Evolutionary conservation across 305 asterid species (phyloP), one percentile per base, ranked within the genome.

Genomic region (Salvia sclarea): DNA sequence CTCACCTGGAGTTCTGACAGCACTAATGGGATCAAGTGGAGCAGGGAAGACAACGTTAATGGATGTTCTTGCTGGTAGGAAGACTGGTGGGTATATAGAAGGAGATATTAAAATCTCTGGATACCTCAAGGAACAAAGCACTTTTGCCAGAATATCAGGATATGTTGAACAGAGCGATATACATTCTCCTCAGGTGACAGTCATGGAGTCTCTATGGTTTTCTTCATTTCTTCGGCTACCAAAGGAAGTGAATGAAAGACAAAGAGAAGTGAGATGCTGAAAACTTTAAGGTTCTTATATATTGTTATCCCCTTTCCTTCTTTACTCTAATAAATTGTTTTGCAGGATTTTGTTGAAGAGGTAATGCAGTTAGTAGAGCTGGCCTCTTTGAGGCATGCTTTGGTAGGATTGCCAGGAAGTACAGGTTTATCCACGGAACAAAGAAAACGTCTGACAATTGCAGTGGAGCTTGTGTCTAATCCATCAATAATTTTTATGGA

Each of bases 21-120:
- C 98, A 21, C 71, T 92, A 64, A 89, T 92, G 72, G 98, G 96
- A 53, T 71, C 95, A 14, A 92, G 98, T 75, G 98, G 98, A 47
- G 98, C 98, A 21, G 98, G 98, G 35, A 92, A 92, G 79, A 92
- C 98, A 68, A 92, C 98, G 37, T 73, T 92, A 83, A 84, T 89
- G 98, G 98, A 92, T 74, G 96, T 90, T 30, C 92, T 92, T 50
- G 89, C 98, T n/a, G 98, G 98, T 66, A 78, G 98, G 76, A 92
- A 92, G 79, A 92, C 98, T 0, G 82, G 87, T 54, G 98, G 98
- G 43, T 88, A 82, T 59, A 88, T 87, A 48, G 96, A 92, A 77
- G 98, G 98, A 64, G 96, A 92, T 43, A 81, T 89, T 58, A 83
- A 69, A 74, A 89, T 89, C 52, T 89, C 97, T 48, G 98, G 98